Percentiles rank a stretch among this genome's conserved stretches.
phyloP scores from a whole-genome alignment of 306 rosid genomes.

The Vachellia collinsii region DNA sequence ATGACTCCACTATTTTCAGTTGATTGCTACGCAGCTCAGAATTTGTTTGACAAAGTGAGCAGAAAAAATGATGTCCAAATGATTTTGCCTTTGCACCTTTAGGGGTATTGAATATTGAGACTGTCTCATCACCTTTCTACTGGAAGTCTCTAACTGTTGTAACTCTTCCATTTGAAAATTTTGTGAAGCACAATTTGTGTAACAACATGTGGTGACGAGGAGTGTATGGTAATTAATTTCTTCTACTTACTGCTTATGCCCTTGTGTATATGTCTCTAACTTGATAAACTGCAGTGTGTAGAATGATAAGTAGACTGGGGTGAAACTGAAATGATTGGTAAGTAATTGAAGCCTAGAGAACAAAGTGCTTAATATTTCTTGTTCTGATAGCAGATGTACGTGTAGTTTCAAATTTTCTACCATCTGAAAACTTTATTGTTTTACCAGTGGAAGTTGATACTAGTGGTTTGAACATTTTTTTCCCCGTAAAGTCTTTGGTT shows the following conservation, averaged over 20 bases:
- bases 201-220: constrained; percentile 28
- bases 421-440: neutral
- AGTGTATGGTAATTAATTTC: neutral
- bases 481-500: neutral
- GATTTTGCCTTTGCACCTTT: neutral
- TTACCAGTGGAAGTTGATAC: neutral
- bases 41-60: constrained; percentile 15
- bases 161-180: constrained; percentile 2
- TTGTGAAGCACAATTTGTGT: neutral
- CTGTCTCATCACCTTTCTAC: neutral
- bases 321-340: neutral
- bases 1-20: constrained; percentile 3
- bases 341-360: neutral
- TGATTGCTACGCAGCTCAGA: neutral
- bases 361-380: constrained; percentile 2
- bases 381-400: neutral
- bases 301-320: neutral
- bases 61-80: neutral
- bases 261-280: neutral
- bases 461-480: neutral
- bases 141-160: neutral
- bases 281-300: constrained; percentile 4
- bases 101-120: neutral
- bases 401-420: neutral
- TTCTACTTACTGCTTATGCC: neutral